A percentile compares a stretch with the other conserved stretches of the same genome.
phyloP scores from a whole-genome alignment of 2,329 filamentous ascomycete species.

The Colletotrichum filicis region DNA sequence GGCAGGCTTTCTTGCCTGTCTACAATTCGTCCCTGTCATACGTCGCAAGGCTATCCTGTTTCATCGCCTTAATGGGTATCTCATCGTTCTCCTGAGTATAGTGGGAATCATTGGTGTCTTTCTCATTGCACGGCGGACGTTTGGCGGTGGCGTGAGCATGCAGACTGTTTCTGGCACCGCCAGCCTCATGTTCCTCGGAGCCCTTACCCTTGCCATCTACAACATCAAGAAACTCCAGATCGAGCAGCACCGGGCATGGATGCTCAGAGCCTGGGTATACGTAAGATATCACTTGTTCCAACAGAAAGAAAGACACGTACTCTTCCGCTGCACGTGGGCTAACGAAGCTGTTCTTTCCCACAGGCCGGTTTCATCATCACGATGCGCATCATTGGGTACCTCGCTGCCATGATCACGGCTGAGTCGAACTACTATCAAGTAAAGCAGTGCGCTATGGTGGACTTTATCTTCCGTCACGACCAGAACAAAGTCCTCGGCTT shows the following conservation, averaged over 20 bases:
- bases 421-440: constrained; percentile 40
- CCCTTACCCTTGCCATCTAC: constrained; percentile 59
- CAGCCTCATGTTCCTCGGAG: constrained; percentile 54
- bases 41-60: constrained; percentile 60
- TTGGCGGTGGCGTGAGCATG: constrained; percentile 64
- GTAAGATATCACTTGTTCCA: constrained; percentile 40
- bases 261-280: constrained; percentile 66
- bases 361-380: constrained; percentile 61
- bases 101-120: constrained; percentile 60
- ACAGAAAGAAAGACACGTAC: background rate
- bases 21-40: constrained; percentile 61
- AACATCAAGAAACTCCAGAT: constrained; percentile 71
- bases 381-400: constrained; percentile 55
- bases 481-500: constrained; percentile 39
- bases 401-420: constrained; percentile 50
- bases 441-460: constrained; percentile 60
- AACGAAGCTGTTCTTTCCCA: background rate
- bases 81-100: constrained; percentile 59
- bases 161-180: constrained; percentile 57
- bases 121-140: constrained; percentile 61
- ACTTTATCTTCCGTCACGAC: constrained; percentile 45
- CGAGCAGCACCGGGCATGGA: constrained; percentile 73
- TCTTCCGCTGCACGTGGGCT: background rate
- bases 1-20: constrained; percentile 53
- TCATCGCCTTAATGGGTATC: constrained; percentile 71